These are phyloP conservation scores for Pythium coloratum DNA, from an alignment of 352 stramenopile species.

Conservation along the genomic window DNA sequence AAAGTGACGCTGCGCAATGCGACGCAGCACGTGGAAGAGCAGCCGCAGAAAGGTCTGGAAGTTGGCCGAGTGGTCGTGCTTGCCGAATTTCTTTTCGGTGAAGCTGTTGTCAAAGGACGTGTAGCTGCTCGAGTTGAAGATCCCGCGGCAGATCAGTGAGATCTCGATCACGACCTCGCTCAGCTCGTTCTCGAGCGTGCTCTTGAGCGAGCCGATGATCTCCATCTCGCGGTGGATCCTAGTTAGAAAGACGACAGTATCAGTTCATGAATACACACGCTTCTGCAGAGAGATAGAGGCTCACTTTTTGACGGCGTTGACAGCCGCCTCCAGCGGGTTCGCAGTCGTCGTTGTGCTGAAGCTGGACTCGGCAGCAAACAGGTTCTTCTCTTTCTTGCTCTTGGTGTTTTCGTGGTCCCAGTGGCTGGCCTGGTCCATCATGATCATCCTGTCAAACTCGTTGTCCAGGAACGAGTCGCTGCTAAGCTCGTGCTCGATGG, in stretches of 20 bases:
- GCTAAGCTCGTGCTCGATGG: constrained; percentile 71
- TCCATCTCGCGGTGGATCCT: constrained; percentile 78
- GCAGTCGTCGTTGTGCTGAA: background rate
- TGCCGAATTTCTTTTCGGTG: constrained; percentile 71
- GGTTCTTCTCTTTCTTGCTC: constrained; percentile 25
- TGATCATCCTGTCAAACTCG: constrained; percentile 59
- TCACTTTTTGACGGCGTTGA: constrained; percentile 65
- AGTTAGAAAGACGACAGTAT: too few species aligned
- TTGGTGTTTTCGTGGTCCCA: constrained; percentile 9
- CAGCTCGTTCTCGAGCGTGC: constrained; percentile 63
- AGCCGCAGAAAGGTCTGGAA: constrained; percentile 72
- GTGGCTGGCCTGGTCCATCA: constrained; percentile 32
- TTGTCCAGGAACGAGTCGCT: constrained; percentile 59
- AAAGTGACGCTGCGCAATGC: constrained; percentile 68
- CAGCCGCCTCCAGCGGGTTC: constrained; percentile 55
- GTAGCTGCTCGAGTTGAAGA: constrained; percentile 74
- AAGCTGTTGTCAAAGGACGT: constrained; percentile 80
- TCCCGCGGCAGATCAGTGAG: constrained; percentile 64
- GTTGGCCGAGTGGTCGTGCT: constrained; percentile 58
- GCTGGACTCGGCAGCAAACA: constrained; percentile 20
- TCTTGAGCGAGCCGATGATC: constrained; percentile 73
- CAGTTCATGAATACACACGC: background rate
- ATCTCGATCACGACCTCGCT: constrained; percentile 60
- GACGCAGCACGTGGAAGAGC: constrained; percentile 63
- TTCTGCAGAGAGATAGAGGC: too few species aligned